Evolutionary conservation across 2,329 filamentous ascomycete species (phyloP).

Genomic region (Claviceps humidiphila): DNA sequence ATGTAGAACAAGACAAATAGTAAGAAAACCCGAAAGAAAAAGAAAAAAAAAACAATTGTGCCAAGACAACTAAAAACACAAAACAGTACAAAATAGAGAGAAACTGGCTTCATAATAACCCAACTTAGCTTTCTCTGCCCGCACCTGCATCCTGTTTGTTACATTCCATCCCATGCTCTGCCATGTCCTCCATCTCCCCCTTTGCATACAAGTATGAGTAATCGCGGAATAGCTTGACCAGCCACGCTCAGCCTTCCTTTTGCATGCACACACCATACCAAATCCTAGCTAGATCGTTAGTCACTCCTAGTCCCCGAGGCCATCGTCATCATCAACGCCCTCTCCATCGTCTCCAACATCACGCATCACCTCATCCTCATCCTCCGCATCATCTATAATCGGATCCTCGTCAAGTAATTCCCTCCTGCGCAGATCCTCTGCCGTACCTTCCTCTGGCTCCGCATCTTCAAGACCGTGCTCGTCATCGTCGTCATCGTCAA

Average conservation of each 20-base stretch:
- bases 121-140: not conserved
- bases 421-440: constrained; percentile 41
- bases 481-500: constrained; percentile 19
- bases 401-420: constrained; percentile 40
- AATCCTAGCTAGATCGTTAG: not conserved
- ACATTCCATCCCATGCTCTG: no score
- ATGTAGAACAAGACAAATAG: not conserved
- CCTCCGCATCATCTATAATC: constrained; percentile 22
- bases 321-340: constrained; percentile 26
- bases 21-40: not conserved
- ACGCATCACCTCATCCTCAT: constrained; percentile 17
- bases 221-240: no score
- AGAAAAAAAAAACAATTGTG: not conserved
- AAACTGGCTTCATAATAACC: not conserved
- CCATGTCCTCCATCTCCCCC: no score
- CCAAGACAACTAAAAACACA: not conserved
- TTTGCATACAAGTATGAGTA: no score
- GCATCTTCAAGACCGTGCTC: constrained; percentile 22
- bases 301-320: constrained; percentile 28
- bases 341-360: constrained; percentile 23
- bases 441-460: constrained; percentile 45
- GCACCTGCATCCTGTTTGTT: no score
- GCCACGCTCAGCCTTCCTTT: no score
- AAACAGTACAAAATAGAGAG: not conserved
- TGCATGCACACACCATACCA: no score